These are phyloP conservation scores for Brassica hybrid DNA, from an alignment of 441 rosid species.

Conservation along the genomic window DNA sequence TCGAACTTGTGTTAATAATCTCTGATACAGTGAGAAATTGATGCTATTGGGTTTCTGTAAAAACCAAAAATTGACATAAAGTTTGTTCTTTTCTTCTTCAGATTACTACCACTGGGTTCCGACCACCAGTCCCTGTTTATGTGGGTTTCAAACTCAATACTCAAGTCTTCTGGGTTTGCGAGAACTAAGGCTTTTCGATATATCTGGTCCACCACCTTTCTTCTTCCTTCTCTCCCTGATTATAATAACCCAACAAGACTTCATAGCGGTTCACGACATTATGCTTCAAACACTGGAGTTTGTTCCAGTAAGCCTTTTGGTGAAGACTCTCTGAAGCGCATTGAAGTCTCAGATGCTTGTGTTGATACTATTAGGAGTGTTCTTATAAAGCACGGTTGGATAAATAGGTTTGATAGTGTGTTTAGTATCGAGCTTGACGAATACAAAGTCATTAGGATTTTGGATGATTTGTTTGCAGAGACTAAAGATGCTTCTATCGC, in stretches of 20 bases:
- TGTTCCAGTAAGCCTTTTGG: constrained; percentile 30
- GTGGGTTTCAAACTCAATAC: constrained; percentile 41
- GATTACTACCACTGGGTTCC: constrained; percentile 22
- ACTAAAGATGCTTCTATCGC: constrained; percentile 52
- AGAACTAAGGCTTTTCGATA: constrained; percentile 30
- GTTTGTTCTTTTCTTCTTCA: neutral
- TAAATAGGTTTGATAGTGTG: constrained; percentile 24
- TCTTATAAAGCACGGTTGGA: constrained; percentile 42
- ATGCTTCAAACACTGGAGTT: neutral
- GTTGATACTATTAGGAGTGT: constrained; percentile 35
- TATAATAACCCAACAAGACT: neutral
- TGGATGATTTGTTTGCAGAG: constrained; percentile 45
- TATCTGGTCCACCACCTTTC: constrained; percentile 20
- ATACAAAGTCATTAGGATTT: constrained; percentile 36
- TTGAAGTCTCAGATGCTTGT: constrained; percentile 17
- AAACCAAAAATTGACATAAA: neutral
- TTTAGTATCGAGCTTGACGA: constrained; percentile 41
- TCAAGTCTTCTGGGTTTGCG: constrained; percentile 27
- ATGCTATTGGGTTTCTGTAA: neutral
- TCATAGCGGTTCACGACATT: constrained; percentile 12
- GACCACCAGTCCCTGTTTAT: constrained; percentile 30
- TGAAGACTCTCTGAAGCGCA: constrained; percentile 29
- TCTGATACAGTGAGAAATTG: neutral
- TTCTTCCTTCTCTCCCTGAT: constrained; percentile 13
- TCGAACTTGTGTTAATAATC: neutral